Evolutionary conservation across 768 basidiomycete genomes (phyloP).

Genomic region (Rhodotorula toruloides): DNA sequence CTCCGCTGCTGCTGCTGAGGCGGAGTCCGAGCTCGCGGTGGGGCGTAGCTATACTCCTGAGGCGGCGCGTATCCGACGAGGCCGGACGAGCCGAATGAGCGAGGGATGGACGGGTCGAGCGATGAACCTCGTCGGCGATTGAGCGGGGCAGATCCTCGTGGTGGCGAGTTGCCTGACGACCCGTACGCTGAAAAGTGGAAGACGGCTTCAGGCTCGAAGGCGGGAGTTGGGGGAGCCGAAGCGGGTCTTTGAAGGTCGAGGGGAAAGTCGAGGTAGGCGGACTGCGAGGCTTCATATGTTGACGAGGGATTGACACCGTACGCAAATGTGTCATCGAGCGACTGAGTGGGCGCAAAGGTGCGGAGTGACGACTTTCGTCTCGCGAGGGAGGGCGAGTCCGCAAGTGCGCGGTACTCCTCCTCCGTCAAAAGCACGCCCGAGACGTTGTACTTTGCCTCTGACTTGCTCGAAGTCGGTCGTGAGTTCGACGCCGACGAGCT

Average conservation of each 20-base stretch:
- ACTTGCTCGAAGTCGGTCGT: too few species aligned
- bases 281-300: not conserved
- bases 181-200: not conserved
- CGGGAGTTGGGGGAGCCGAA: conserved; percentile 5
- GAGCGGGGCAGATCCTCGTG: not conserved
- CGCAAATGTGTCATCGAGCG: too few species aligned
- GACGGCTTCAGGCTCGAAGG: not conserved
- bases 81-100: not conserved
- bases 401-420: conserved; percentile 9
- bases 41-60: too few species aligned
- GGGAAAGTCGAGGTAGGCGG: not conserved
- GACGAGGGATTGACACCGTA: too few species aligned
- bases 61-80: not conserved
- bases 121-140: conserved; percentile 9
- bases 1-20: too few species aligned
- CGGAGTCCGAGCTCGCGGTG: too few species aligned
- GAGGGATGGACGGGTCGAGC: conserved; percentile 9
- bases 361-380: too few species aligned
- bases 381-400: not conserved
- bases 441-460: conserved; percentile 19
- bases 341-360: too few species aligned
- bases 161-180: not conserved
- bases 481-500: too few species aligned
- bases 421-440: conserved; percentile 24
- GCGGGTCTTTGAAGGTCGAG: not conserved